Percentiles rank a stretch among this genome's conserved stretches.
These are phyloP conservation scores for Sporothrix pseudoabietina DNA, from an alignment of 2,329 filamentous ascomycete species.

Conservation along the genomic window DNA sequence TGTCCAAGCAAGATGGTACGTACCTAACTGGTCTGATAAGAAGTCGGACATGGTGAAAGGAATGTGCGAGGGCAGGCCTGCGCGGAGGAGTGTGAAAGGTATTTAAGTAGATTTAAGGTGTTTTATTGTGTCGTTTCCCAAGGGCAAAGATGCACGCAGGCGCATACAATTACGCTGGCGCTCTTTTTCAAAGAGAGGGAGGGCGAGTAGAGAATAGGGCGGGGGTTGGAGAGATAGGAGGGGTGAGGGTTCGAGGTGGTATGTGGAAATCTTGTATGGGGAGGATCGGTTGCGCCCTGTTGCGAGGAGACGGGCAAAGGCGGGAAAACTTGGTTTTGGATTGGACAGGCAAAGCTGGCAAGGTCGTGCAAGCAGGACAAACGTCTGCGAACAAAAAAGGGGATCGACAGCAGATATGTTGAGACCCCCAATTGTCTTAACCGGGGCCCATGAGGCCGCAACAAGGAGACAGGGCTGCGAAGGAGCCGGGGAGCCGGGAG, in stretches of 20 bases:
- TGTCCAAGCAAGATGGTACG: conserved; percentile 16
- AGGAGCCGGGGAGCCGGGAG: background rate
- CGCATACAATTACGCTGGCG: conserved; percentile 2
- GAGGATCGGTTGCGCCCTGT: conserved; percentile 16
- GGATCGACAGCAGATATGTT: conserved; percentile 29
- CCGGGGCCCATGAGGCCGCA: conserved; percentile 22
- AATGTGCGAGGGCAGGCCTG: conserved; percentile 19
- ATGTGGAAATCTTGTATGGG: conserved; percentile 9
- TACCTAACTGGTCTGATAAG: conserved; percentile 33
- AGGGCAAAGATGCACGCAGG: conserved; percentile 10
- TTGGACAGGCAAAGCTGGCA: conserved; percentile 18
- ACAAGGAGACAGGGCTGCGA: background rate
- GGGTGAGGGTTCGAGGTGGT: conserved; percentile 3
- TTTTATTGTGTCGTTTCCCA: conserved; percentile 13
- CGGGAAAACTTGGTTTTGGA: conserved; percentile 26
- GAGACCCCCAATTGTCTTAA: conserved; percentile 28
- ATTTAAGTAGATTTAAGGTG: conserved; percentile 11
- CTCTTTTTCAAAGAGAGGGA: background rate
- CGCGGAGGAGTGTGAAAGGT: background rate
- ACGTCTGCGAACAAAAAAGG: conserved; percentile 14
- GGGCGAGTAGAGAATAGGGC: background rate
- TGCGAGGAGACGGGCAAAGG: conserved; percentile 25
- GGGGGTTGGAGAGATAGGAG: background rate
- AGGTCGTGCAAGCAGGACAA: conserved; percentile 3
- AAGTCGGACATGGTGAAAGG: conserved; percentile 31